phyloP scores from a whole-genome alignment of 2,329 filamentous ascomycete genomes.

The Ophiostoma australiae region DNA sequence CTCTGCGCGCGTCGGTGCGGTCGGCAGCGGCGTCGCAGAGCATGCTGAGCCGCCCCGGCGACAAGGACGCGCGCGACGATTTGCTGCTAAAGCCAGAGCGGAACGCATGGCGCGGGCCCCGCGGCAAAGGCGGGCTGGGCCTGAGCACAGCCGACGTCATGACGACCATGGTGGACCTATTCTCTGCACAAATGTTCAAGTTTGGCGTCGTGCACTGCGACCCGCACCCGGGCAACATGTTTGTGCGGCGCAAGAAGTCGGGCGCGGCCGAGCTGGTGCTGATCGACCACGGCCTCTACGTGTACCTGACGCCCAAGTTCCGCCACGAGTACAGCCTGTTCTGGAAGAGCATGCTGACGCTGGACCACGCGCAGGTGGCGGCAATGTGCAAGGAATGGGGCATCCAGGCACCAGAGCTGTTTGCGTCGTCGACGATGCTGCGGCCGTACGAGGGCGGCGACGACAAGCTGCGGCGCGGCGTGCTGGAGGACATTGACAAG shows the following conservation, averaged over 20 bases:
- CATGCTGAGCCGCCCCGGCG: slow-evolving; percentile 30
- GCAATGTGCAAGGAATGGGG: slow-evolving; percentile 77
- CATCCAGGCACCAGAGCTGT: slow-evolving; percentile 81
- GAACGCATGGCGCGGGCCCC: slow-evolving; percentile 67
- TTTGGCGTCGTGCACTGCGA: slow-evolving; percentile 96
- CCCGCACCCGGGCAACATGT: slow-evolving; percentile 95
- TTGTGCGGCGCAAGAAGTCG: slow-evolving; percentile 76
- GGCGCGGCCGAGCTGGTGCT: slow-evolving; percentile 87
- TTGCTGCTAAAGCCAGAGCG: slow-evolving; percentile 84
- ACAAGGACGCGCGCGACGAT: slow-evolving; percentile 41
- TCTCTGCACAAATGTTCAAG: slow-evolving; percentile 96
- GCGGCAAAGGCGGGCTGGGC: slow-evolving; percentile 74
- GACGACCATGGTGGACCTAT: slow-evolving; percentile 93
- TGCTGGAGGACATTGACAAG: slow-evolving; percentile 63
- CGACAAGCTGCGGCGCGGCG: slow-evolving; percentile 55
- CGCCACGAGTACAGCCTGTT: slow-evolving; percentile 80
- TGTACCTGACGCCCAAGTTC: slow-evolving; percentile 80
- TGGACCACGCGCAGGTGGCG: slow-evolving; percentile 77
- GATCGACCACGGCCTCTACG: slow-evolving; percentile 95
- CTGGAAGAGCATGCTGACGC: slow-evolving; percentile 91
- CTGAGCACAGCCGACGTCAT: slow-evolving; percentile 81
- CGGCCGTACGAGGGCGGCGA: slow-evolving; percentile 86
- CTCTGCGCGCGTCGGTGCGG: slow-evolving; percentile 43
- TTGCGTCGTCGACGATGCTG: slow-evolving; percentile 85
- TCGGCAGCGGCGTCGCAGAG: slow-evolving; percentile 31